Percentiles rank a stretch among this genome's conserved stretches.
Conservation (phyloP, 805 yeast species). For the Kodamaea leandrae region DNA sequence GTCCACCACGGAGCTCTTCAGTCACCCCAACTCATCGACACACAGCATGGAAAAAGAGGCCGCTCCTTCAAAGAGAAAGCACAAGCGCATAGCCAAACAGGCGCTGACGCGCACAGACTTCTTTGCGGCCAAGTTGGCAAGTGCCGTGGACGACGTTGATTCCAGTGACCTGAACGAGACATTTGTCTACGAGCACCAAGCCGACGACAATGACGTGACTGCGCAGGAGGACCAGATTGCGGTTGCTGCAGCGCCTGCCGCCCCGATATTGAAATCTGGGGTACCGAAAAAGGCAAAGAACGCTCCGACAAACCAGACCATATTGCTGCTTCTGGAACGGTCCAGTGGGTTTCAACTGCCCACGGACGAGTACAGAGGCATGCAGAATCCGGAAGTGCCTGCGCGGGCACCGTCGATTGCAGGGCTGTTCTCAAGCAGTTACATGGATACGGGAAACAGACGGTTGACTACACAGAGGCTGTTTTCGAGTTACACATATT, state of each 20-base stretch:
- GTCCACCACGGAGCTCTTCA: neutral
- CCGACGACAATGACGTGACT: conserved; percentile 1
- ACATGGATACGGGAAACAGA: conserved; percentile 14
- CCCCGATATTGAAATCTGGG: neutral
- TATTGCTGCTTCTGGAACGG: neutral
- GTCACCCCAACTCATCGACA: conserved; percentile 7
- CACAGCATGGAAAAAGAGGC: conserved; percentile 7
- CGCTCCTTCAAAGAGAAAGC: conserved; percentile 17
- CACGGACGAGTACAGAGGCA: neutral
- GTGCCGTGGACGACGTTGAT: conserved; percentile 88
- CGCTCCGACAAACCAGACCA: neutral
- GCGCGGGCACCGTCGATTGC: conserved; percentile 15
- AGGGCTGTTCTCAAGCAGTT: conserved; percentile 22
- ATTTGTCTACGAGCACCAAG: conserved; percentile 78
- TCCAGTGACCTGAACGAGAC: conserved; percentile 91
- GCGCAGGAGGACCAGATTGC: conserved; percentile 1
- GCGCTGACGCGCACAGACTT: conserved; percentile 81
- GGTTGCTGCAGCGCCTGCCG: neutral
- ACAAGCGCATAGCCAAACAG: conserved; percentile 39
- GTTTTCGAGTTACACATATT: conserved; percentile 14
- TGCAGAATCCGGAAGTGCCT: neutral
- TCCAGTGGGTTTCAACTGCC: neutral
- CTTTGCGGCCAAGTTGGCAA: conserved; percentile 91
- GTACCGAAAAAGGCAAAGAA: too few species aligned
- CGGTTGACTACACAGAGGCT: conserved; percentile 12